A percentile compares a stretch with the other conserved stretches of the same genome.
Evolutionary conservation across 73 alveolate species (phyloP).

Genomic region (Urostyla sp.): DNA sequence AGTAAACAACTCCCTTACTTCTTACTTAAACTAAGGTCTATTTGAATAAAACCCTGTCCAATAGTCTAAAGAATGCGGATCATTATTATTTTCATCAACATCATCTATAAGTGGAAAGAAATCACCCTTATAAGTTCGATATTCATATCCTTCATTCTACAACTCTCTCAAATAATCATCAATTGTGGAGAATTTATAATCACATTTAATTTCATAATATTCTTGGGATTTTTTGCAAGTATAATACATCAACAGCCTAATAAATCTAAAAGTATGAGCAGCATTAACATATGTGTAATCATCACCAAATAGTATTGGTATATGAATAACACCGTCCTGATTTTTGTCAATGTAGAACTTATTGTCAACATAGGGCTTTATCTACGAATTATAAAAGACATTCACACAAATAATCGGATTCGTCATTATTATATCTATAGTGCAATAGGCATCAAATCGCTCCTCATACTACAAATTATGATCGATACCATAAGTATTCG

Average conservation of each 20-base stretch:
- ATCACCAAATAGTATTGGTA: constrained; percentile 60
- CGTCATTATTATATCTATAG: background rate
- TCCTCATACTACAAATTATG: too few relatives aligned
- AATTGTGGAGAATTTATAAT: constrained; percentile 39
- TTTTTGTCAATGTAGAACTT: background rate
- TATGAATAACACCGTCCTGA: background rate
- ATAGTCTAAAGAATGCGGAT: constrained; percentile 44
- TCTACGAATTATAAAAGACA: background rate
- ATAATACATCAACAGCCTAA: background rate
- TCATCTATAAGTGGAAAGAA: constrained; percentile 54
- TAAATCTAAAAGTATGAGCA: constrained; percentile 1
- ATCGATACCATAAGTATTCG: too few relatives aligned
- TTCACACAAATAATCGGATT: constrained; percentile 7
- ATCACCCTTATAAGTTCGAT: constrained; percentile 61
- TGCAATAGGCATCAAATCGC: background rate
- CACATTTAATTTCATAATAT: constrained; percentile 12
- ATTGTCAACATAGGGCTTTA: constrained; percentile 6
- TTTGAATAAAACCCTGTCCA: constrained; percentile 70
- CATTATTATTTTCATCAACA: background rate
- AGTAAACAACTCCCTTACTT: constrained; percentile 28
- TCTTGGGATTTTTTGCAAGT: constrained; percentile 15
- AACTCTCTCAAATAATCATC: constrained; percentile 56
- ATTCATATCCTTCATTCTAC: background rate
- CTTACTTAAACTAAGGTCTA: constrained; percentile 56
- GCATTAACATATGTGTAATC: constrained; percentile 55